Percentiles rank a stretch among this genome's conserved stretches.
Conservation (phyloP, 1,139 yeast species). For the Pichia terricola region DNA sequence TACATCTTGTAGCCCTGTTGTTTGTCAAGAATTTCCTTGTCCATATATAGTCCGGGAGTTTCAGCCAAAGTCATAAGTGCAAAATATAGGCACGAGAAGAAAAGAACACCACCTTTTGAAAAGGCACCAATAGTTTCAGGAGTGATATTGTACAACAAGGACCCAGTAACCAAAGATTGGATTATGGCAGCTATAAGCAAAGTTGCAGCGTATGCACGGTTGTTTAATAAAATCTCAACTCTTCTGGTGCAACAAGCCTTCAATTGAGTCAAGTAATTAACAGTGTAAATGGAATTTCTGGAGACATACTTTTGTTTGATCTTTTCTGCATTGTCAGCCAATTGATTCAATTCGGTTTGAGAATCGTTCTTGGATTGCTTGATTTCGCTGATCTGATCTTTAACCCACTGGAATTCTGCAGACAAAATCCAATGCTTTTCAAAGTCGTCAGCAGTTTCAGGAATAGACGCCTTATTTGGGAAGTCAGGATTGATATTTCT, state of each 20-base stretch:
- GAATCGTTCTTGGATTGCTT: not conserved
- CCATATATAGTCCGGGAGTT: constrained; percentile 31
- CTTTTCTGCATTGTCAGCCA: constrained; percentile 17
- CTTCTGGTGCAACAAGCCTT: constrained; percentile 37
- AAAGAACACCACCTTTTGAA: constrained; percentile 31
- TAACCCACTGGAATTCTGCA: constrained; percentile 26
- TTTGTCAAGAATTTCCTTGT: constrained; percentile 36
- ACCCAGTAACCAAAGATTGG: constrained; percentile 33
- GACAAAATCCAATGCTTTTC: constrained; percentile 38
- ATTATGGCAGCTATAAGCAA: constrained; percentile 37
- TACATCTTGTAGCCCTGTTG: constrained; percentile 35
- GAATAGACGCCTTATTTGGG: constrained; percentile 21
- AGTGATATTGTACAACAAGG: constrained; percentile 30
- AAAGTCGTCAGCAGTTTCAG: constrained; percentile 35
- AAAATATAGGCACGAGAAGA: constrained; percentile 35
- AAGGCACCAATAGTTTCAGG: constrained; percentile 29
- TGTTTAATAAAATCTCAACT: constrained; percentile 38
- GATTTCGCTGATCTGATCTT: constrained; percentile 14
- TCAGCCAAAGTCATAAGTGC: constrained; percentile 35
- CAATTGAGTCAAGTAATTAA: constrained; percentile 37
- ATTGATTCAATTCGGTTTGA: not conserved
- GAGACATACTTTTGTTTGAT: constrained; percentile 28
- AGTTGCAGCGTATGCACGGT: constrained; percentile 38
- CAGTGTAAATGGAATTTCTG: constrained; percentile 33
- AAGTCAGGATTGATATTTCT: constrained; percentile 38